Percentiles rank a stretch among this genome's conserved stretches.
phyloP scores from a whole-genome alignment of 306 rosid species.

The Vachellia collinsii region DNA sequence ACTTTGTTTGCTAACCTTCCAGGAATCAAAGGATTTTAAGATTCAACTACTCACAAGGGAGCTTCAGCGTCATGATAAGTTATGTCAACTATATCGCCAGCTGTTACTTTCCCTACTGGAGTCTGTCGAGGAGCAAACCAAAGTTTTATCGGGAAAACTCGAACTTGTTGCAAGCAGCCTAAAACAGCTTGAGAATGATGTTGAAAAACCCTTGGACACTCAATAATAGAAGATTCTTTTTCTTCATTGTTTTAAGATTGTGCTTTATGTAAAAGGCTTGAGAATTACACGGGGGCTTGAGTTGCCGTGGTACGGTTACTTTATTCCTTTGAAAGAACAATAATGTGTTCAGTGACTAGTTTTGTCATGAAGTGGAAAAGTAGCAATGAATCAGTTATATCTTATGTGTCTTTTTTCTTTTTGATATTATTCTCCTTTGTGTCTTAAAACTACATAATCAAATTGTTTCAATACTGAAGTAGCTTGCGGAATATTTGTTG shows the following conservation, averaged over 20 bases:
- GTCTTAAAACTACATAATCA: neutral
- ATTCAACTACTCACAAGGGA: slow-evolving; percentile 43
- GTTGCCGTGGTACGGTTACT: neutral
- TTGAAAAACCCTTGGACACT: slow-evolving; percentile 33
- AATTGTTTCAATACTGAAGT: neutral
- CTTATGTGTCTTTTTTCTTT: neutral
- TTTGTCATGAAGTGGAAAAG: neutral
- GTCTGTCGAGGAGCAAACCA: slow-evolving; percentile 41
- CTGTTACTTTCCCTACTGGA: slow-evolving; percentile 38
- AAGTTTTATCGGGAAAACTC: slow-evolving; percentile 37
- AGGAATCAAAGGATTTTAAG: slow-evolving; percentile 47
- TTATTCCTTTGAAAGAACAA: neutral
- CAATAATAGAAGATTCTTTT: slow-evolving; percentile 23
- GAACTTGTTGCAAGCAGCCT: slow-evolving; percentile 24
- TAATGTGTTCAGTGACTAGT: slow-evolving; percentile 17
- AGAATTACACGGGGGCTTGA: neutral
- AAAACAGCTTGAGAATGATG: slow-evolving; percentile 39
- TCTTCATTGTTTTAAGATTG: slow-evolving; percentile 11
- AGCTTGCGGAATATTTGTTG: neutral
- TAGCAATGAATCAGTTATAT: neutral
- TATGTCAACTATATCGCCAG: slow-evolving; percentile 38
- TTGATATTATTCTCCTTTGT: neutral
- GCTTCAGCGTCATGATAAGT: slow-evolving; percentile 41
- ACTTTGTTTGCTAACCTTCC: slow-evolving; percentile 13
- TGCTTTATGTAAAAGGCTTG: slow-evolving; percentile 6